Evolutionary conservation across 2,329 filamentous ascomycete species (phyloP), one percentile per base, ranked within the genome.

Genomic region (Tolypocladium sp.): DNA sequence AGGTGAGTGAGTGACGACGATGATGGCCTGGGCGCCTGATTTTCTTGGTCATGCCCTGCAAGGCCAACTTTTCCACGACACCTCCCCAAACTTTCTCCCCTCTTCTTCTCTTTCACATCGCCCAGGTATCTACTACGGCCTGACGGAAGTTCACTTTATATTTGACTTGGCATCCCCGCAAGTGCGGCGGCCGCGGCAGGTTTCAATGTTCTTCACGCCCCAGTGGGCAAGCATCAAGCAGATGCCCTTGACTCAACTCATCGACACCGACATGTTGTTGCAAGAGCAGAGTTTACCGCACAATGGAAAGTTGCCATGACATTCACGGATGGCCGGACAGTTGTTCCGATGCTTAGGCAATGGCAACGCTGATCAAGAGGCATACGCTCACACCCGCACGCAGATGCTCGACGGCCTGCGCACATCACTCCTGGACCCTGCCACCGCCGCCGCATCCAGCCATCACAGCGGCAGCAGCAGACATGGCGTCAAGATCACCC

Each of bases 1-100:
- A 86, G 77, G 85, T 87, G 67, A 73, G 76, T 72, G 44, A 51
- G 25, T 44, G 56, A 55, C 17, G 17, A 30, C 15, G 38, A 20
- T 17, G 49, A 33, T n/a, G 49, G 49, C 49, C 49, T 53, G 35
- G 13, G 49, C 63, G 51, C 60, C 64, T 51, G 27, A 33, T 44
- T 57, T 44, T 30, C 40, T 8, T 22, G 49, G 49, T 15, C 30
- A 15, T 13, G 30, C 27, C n/a, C 20, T 52, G 9, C 49, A n/a
- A 27, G 20, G 30, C 30, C 49, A 53, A 53, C 49, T 22, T 35
- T 53, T 17, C 30, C 49, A 37, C 30, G n/a, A 30, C 49, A 22
- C 49, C 10, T 51, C 25, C 27, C 6, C 1, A 3, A 22, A 51
- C 5, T 10, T 27, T 33, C 15, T 22, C 13, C 30, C 30, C 4